Conservation (phyloP, 75 land plant genomes). For the Larix kaempferi region DNA sequence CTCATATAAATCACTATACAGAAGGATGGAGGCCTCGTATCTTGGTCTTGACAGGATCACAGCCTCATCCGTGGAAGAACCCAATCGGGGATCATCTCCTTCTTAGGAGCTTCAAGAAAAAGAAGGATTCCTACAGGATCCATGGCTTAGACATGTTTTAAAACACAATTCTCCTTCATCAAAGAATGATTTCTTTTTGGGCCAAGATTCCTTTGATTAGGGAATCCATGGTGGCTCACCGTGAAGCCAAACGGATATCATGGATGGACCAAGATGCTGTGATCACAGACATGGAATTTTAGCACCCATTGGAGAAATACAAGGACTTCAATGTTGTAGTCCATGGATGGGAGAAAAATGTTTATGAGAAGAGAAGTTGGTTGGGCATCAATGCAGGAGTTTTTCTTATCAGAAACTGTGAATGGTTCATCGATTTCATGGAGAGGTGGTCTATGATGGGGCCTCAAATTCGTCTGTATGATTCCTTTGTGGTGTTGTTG, state of each 20-base stretch:
- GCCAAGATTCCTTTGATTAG: conserved; percentile 66
- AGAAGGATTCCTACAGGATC: conserved; percentile 77
- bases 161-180: conserved; percentile 67
- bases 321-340: conserved; percentile 58
- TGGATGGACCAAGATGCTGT: conserved; percentile 95
- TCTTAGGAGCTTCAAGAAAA: conserved; percentile 84
- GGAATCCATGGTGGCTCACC: conserved; percentile 77
- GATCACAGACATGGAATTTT: conserved; percentile 89
- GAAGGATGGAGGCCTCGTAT: conserved; percentile 35
- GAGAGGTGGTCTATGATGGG: conserved; percentile 77
- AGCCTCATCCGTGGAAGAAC: conserved; percentile 61
- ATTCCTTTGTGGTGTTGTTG: too few relatives aligned
- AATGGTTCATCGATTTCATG: conserved; percentile 87
- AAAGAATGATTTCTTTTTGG: conserved; percentile 67
- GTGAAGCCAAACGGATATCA: conserved; percentile 91
- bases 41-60: conserved; percentile 71
- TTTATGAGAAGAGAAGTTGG: conserved; percentile 69
- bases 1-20: conserved; percentile 17
- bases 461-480: conserved; percentile 52
- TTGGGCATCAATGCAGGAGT: conserved; percentile 79
- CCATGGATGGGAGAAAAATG: conserved; percentile 58
- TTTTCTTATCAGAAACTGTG: conserved; percentile 82
- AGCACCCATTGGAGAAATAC: conserved; percentile 62
- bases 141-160: conserved; percentile 79
- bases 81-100: conserved; percentile 79